These are phyloP conservation scores for Raffaelea arxii DNA, from an alignment of 2,329 filamentous ascomycete genomes.

Conservation along the genomic window DNA sequence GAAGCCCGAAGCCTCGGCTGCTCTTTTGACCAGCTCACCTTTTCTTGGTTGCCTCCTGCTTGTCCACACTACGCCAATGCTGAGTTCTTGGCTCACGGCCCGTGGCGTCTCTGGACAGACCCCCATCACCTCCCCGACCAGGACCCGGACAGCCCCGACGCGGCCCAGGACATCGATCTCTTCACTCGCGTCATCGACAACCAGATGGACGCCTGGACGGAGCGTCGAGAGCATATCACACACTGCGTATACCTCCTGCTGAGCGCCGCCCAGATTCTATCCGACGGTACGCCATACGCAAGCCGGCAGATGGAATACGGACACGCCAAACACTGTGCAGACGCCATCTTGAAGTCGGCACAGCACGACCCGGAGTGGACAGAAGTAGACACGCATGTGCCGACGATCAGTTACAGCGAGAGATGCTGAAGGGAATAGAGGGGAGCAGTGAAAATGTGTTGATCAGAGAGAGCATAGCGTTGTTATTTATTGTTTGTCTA, in stretches of 20 bases:
- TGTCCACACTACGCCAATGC: slow-evolving; percentile 2
- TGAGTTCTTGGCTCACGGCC: background rate
- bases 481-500: too few relatives aligned
- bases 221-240: background rate
- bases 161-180: too few relatives aligned
- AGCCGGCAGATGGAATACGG: background rate
- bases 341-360: background rate
- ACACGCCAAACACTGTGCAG: background rate
- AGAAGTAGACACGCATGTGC: background rate
- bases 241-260: background rate
- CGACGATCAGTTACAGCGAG: background rate
- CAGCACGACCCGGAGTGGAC: background rate
- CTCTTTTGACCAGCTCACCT: slow-evolving; percentile 10
- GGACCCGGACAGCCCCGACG: background rate
- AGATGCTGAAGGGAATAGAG: background rate
- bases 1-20: slow-evolving; percentile 9
- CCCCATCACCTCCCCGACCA: background rate
- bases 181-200: background rate
- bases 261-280: background rate
- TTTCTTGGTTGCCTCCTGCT: slow-evolving; percentile 8
- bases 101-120: background rate
- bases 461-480: too few relatives aligned
- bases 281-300: background rate
- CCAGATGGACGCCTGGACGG: background rate
- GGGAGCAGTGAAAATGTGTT: background rate